A percentile compares a stretch with the other conserved stretches of the same genome.
phyloP scores from a whole-genome alignment of 768 basidiomycete species.

The Mycena epipterygia region DNA sequence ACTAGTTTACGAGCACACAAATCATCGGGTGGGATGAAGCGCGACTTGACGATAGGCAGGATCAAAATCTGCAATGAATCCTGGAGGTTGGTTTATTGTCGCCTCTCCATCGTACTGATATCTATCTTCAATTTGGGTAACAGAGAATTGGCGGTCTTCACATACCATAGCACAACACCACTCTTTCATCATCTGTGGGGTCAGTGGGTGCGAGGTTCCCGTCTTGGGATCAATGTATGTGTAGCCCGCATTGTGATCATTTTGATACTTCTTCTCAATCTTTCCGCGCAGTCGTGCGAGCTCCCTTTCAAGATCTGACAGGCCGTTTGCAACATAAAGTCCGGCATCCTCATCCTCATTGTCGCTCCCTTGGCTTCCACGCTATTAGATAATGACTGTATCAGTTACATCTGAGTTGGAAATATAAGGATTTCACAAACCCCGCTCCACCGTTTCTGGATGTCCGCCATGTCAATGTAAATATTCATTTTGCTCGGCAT shows the following conservation, averaged over 20 bases:
- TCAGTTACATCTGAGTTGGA: neutral
- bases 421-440: neutral
- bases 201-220: constrained; percentile 18
- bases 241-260: constrained; percentile 30
- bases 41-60: neutral
- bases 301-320: constrained; percentile 27
- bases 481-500: neutral
- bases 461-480: constrained; percentile 7
- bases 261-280: constrained; percentile 32
- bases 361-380: neutral
- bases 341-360: neutral
- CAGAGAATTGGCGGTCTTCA: neutral
- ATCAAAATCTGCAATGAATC: neutral
- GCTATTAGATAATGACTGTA: neutral
- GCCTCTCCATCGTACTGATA: constrained; percentile 8
- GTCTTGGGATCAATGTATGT: constrained; percentile 24
- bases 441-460: constrained; percentile 8
- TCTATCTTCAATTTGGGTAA: neutral
- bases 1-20: too few relatives aligned
- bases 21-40: constrained; percentile 6
- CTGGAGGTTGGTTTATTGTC: neutral
- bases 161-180: constrained; percentile 33
- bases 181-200: constrained; percentile 35
- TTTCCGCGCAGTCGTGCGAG: constrained; percentile 24
- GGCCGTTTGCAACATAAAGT: too few relatives aligned